Percentiles rank a stretch among this genome's conserved stretches.
phyloP scores from a whole-genome alignment of 2,329 filamentous ascomycete genomes.

The Allantophomopsis lycopodina region DNA sequence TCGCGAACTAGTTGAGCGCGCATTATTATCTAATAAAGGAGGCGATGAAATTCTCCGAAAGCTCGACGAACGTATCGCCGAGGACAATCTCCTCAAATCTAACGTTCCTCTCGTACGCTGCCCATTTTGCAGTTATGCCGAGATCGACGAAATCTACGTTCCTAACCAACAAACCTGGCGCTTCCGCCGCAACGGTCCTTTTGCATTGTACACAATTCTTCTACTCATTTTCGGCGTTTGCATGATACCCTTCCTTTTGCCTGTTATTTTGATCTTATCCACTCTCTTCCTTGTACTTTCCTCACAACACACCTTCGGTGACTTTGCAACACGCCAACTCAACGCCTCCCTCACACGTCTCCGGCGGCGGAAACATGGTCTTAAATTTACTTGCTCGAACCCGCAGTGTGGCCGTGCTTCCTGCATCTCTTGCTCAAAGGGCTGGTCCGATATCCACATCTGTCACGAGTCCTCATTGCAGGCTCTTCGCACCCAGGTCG shows the following conservation, averaged over 20 bases:
- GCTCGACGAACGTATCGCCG: slow-evolving; percentile 67
- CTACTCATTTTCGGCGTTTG: slow-evolving; percentile 38
- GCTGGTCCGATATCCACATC: slow-evolving; percentile 78
- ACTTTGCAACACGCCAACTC: slow-evolving; percentile 32
- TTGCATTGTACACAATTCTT: slow-evolving; percentile 16
- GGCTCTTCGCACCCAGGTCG: slow-evolving; percentile 76
- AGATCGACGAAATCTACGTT: slow-evolving; percentile 66
- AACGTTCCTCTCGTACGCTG: slow-evolving; percentile 68
- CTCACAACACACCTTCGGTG: slow-evolving; percentile 26
- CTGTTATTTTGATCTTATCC: slow-evolving; percentile 33
- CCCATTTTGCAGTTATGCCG: slow-evolving; percentile 84
- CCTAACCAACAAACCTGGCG: slow-evolving; percentile 37
- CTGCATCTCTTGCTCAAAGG: slow-evolving; percentile 70
- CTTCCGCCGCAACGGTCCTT: slow-evolving; percentile 34
- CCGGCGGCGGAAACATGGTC: slow-evolving; percentile 55
- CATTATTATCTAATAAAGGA: slow-evolving; percentile 54
- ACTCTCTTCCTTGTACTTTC: slow-evolving; percentile 29
- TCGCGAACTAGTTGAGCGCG: slow-evolving; percentile 53
- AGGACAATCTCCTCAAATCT: slow-evolving; percentile 61
- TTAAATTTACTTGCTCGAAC: slow-evolving; percentile 65
- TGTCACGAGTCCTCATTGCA: slow-evolving; percentile 77
- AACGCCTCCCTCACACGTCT: slow-evolving; percentile 49
- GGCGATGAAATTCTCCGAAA: slow-evolving; percentile 60
- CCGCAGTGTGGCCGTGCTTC: slow-evolving; percentile 55
- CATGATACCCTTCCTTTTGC: slow-evolving; percentile 40